A percentile compares a stretch with the other conserved stretches of the same genome.
These are phyloP conservation scores for Gymnopus androsaceus DNA, from an alignment of 1,284 basidiomycete genomes.

Conservation along the genomic window DNA sequence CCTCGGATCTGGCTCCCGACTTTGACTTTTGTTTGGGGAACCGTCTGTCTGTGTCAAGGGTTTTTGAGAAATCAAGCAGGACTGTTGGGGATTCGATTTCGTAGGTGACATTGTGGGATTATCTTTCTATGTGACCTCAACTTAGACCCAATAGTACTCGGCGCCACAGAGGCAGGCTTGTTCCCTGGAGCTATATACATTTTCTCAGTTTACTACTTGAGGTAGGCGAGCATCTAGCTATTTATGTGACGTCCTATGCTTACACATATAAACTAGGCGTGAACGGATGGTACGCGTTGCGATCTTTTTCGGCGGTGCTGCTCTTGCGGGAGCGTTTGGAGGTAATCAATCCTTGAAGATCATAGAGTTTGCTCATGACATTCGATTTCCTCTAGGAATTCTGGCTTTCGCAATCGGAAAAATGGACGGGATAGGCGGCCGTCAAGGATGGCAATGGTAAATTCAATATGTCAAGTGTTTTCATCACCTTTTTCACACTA, in stretches of 20 bases:
- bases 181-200: constrained; percentile 63
- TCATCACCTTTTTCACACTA: too few species aligned
- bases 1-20: constrained; percentile 63
- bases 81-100: constrained; percentile 57
- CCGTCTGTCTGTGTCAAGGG: constrained; percentile 60
- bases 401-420: constrained; percentile 58
- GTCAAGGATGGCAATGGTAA: constrained; percentile 58
- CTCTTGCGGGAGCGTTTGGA: constrained; percentile 60
- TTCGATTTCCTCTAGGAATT: constrained; percentile 42
- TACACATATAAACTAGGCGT: constrained; percentile 36
- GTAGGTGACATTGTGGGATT: constrained; percentile 36
- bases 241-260: background rate
- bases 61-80: constrained; percentile 58
- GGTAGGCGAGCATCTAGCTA: too few species aligned
- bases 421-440: constrained; percentile 61
- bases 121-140: background rate
- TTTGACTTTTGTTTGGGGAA: constrained; percentile 59
- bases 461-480: too few species aligned
- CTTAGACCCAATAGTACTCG: constrained; percentile 41
- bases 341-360: too few species aligned
- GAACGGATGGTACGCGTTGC: constrained; percentile 65
- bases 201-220: constrained; percentile 62
- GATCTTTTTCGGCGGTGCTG: constrained; percentile 61
- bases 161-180: constrained; percentile 55
- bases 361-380: too few species aligned